These are phyloP conservation scores for Aspergillus glaucus DNA, from an alignment of 2,329 filamentous ascomycete species.

Conservation along the genomic window DNA sequence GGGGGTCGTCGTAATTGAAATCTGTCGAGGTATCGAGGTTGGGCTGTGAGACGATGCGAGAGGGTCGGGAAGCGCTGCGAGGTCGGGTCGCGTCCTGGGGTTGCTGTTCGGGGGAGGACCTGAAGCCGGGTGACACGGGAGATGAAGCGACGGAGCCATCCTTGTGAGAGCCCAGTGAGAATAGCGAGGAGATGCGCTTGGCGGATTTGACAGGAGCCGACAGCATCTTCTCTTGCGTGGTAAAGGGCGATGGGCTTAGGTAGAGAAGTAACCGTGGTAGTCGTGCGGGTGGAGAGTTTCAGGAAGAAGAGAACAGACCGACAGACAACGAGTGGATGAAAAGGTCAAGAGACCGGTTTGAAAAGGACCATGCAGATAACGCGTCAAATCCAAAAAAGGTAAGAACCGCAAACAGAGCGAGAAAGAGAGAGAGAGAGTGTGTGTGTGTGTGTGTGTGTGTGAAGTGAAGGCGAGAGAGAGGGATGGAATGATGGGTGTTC, in stretches of 20 bases:
- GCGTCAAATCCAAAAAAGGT: background rate
- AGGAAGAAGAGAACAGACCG: no score
- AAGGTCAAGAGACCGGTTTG: background rate
- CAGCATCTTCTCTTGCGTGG: conserved; percentile 23
- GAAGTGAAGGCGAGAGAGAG: background rate
- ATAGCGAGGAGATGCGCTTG: conserved; percentile 42
- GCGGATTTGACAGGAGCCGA: conserved; percentile 39
- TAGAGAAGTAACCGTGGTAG: no score
- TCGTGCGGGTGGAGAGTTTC: no score
- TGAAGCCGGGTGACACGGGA: conserved; percentile 16
- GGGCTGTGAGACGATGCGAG: conserved; percentile 30
- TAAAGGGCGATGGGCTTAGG: background rate
- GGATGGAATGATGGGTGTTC: conserved; percentile 2
- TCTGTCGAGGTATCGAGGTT: conserved; percentile 22
- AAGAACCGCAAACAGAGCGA: background rate
- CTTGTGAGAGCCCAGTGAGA: conserved; percentile 35
- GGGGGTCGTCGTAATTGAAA: conserved; percentile 24
- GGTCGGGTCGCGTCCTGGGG: conserved; percentile 14
- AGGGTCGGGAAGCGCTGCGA: conserved; percentile 26
- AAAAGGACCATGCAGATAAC: no score
- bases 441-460: no score
- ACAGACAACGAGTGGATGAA: background rate
- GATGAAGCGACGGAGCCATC: conserved; percentile 27
- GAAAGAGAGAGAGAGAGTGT: no score
- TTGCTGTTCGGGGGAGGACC: conserved; percentile 16